Conservation (phyloP, 352 stramenopile species). For the Phytophthora quininea region DNA sequence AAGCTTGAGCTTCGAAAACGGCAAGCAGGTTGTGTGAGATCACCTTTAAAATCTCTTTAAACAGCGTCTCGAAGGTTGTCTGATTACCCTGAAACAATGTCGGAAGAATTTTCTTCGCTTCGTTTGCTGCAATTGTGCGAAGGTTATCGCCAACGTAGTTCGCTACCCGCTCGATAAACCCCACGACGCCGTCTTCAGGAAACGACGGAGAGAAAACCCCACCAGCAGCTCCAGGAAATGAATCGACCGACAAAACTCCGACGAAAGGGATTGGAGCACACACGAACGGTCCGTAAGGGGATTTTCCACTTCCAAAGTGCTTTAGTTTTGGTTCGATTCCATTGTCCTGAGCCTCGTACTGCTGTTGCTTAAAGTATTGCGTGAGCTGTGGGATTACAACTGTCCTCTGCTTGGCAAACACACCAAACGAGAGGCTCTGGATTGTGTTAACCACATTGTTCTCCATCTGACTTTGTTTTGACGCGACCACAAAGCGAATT, state of each 20-base stretch:
- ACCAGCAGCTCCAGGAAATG: slow-evolving; percentile 61
- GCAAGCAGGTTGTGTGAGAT: slow-evolving; percentile 53
- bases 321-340: slow-evolving; percentile 26
- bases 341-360: slow-evolving; percentile 10
- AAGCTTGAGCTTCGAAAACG: slow-evolving; percentile 43
- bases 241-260: slow-evolving; percentile 66
- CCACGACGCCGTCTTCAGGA: slow-evolving; percentile 64
- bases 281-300: slow-evolving; percentile 48
- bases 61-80: slow-evolving; percentile 47
- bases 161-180: slow-evolving; percentile 52
- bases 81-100: slow-evolving; percentile 68
- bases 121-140: slow-evolving; percentile 32
- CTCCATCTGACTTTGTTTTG: slow-evolving; percentile 57
- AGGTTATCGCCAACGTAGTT: slow-evolving; percentile 57
- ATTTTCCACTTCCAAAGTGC: slow-evolving; percentile 24
- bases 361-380: slow-evolving; percentile 30
- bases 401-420: slow-evolving; percentile 52
- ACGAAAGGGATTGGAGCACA: slow-evolving; percentile 78
- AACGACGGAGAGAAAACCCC: slow-evolving; percentile 49
- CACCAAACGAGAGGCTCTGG: slow-evolving; percentile 54
- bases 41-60: slow-evolving; percentile 37
- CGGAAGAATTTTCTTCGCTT: slow-evolving; percentile 24
- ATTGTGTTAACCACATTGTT: slow-evolving; percentile 40
- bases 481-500: slow-evolving; percentile 60
- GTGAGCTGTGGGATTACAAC: slow-evolving; percentile 60